Conservation (phyloP, 768 basidiomycete genomes). For the Mycena crocata region DNA sequence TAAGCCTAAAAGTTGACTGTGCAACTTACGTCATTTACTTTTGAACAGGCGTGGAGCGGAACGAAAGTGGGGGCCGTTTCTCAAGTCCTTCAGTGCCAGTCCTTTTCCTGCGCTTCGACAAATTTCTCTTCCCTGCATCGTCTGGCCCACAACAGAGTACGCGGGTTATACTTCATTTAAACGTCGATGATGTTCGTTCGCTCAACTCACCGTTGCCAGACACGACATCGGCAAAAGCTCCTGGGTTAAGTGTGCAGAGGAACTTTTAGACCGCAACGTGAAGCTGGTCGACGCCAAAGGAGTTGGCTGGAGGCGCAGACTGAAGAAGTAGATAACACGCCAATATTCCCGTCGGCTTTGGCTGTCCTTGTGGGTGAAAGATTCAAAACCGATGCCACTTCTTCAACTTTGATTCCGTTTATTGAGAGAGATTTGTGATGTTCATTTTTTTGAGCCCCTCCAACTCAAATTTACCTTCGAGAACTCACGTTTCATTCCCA, state of each 20-base stretch:
- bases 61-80: conserved; percentile 21
- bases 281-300: conserved; percentile 3
- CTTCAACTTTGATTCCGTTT: too few species aligned
- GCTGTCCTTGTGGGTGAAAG: too few species aligned
- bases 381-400: too few species aligned
- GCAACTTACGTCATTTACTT: not conserved
- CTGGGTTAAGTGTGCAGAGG: conserved; percentile 18
- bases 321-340: too few species aligned
- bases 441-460: too few species aligned
- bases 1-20: not conserved
- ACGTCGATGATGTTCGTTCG: not conserved
- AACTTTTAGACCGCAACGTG: conserved; percentile 14
- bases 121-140: not conserved
- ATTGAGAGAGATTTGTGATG: too few species aligned
- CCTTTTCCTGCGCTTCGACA: not conserved
- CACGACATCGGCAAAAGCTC: conserved; percentile 24
- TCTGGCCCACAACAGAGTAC: conserved; percentile 11
- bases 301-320: conserved; percentile 22
- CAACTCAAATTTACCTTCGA: too few species aligned
- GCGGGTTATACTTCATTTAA: not conserved
- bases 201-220: not conserved
- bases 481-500: too few species aligned
- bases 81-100: not conserved
- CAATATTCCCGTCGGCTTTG: too few species aligned
- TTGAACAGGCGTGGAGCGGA: conserved; percentile 11